phyloP scores from a whole-genome alignment of 192 early-diverging fungal species.

The Lobosporangium transversale region DNA sequence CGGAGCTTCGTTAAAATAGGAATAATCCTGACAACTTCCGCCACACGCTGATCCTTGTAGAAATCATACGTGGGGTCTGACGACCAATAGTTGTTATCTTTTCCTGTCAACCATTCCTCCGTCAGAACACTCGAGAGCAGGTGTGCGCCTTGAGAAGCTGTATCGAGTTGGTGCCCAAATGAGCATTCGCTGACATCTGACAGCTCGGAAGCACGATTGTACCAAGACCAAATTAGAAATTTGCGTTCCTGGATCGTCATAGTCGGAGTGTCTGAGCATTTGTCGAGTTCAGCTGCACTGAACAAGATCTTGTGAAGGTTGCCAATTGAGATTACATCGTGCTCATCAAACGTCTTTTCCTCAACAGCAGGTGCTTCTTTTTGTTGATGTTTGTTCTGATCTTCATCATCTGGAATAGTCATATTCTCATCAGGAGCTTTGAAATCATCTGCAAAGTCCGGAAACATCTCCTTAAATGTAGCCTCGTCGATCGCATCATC shows the following conservation, averaged over 20 bases:
- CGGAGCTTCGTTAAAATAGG: slow-evolving; percentile 72
- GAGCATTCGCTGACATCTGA: slow-evolving; percentile 54
- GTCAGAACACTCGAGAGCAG: slow-evolving; percentile 64
- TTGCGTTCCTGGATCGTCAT: slow-evolving; percentile 42
- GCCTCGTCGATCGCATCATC: slow-evolving; percentile 77
- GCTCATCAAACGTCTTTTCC: slow-evolving; percentile 56
- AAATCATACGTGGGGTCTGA: slow-evolving; percentile 83
- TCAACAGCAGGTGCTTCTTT: slow-evolving; percentile 42
- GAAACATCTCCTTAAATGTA: slow-evolving; percentile 82
- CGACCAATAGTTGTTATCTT: slow-evolving; percentile 49
- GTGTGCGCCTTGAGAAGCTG: slow-evolving; percentile 59
- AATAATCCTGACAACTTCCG: slow-evolving; percentile 72
- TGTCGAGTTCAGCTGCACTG: slow-evolving; percentile 30
- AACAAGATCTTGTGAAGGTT: slow-evolving; percentile 59
- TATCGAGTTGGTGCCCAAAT: slow-evolving; percentile 59
- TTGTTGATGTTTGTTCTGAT: too few relatives aligned
- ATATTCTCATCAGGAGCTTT: slow-evolving; percentile 67
- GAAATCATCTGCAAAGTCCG: slow-evolving; percentile 87
- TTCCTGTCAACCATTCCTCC: slow-evolving; percentile 55
- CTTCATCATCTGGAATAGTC: slow-evolving; percentile 48
- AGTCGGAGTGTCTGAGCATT: slow-evolving; percentile 15
- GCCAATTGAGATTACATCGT: slow-evolving; percentile 61
- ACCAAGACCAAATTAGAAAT: slow-evolving; percentile 52
- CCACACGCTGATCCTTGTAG: slow-evolving; percentile 84
- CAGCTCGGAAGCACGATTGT: slow-evolving; percentile 57